Base-by-base conservation (phyloP, 176 grass and related monocot genomes). In the Coix lacrymajobi region DNA sequence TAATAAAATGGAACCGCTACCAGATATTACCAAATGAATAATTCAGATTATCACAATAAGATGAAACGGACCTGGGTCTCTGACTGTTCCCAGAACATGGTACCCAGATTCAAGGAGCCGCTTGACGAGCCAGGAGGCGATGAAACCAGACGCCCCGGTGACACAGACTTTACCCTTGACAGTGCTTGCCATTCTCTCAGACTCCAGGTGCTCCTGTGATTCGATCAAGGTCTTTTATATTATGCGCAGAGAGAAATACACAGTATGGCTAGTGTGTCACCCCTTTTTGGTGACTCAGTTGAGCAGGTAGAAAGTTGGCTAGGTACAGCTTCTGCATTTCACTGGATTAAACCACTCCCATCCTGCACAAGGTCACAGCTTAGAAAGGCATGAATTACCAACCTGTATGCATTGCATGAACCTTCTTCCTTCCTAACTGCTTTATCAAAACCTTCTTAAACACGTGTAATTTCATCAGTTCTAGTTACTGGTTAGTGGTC, bases 111-210 rank as follows among this genome's bases (percentile, higher is more conserved):
- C 74, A 0, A 97, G 92, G 82, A 97, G 90, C 69, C 86, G 74
- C 71, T 92, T 97, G 69, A 92, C 68, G 71, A 97, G 90, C 92
- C 95, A 97, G 25, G 92, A 97, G 65, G 95, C 92, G 75, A 94
- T 79, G 83, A 85, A 97, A 51, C 95, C 95, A 28, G 92, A 87
- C 7, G 94, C 94, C 82, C 92, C 94, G 8, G 94, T 97, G 39
- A 97, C 88, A 24, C 95, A 97, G 30, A 94, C 84, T 82, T 89
- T 94, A 30, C 95, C 84, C 78, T 88, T 92, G 75, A 39, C 62
- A 13, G 22, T 56, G 45, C 77, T 49, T 4, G 67, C 68, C 88
- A 83, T 90, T 86, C 38, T 86, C 73, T 66, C 57, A 83, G 63
- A 41, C 79, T 79, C n/a, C 13, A 67, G 36, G 11, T 67, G 84